These are phyloP conservation scores for Aureobasidium sp. DNA, from an alignment of 2,329 filamentous ascomycete genomes.

Conservation along the genomic window DNA sequence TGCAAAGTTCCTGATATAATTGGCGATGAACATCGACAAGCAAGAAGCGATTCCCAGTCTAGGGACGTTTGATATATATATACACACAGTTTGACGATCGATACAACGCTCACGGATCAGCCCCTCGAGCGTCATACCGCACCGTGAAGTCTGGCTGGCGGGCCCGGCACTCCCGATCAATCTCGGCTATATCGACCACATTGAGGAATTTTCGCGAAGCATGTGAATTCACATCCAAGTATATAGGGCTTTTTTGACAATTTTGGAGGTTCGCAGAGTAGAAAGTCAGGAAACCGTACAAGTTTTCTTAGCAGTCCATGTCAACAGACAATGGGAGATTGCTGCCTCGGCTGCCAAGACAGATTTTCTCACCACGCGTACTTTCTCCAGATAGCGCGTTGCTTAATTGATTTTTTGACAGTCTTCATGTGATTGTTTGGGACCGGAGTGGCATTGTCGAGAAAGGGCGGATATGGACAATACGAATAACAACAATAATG, in stretches of 20 bases:
- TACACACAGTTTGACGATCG: background rate
- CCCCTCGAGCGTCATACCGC: background rate
- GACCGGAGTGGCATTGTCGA: background rate
- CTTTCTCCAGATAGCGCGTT: constrained; percentile 1
- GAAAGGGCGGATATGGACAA: constrained; percentile 9
- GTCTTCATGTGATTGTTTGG: constrained; percentile 4
- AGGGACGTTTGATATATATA: constrained; percentile 2
- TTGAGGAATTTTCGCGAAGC: constrained; percentile 4
- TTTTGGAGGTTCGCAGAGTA: background rate
- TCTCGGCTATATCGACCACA: constrained; percentile 1
- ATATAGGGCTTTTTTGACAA: background rate
- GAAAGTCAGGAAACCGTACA: background rate
- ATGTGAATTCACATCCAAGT: constrained; percentile 3
- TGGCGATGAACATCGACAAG: background rate
- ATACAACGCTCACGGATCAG: background rate
- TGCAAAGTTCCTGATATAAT: background rate
- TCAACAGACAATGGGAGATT: background rate
- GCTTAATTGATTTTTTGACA: background rate
- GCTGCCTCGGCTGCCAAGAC: constrained; percentile 12
- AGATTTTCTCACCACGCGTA: constrained; percentile 7
- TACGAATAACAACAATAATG: constrained; percentile 2
- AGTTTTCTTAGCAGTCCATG: background rate
- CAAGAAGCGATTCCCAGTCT: background rate
- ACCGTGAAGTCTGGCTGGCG: background rate
- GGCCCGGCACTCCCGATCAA: constrained; percentile 1